Evolutionary conservation across 202 grass and related monocot genomes (phyloP), one percentile per base, ranked within the genome.

Genomic region (Brachypodium distachyon): DNA sequence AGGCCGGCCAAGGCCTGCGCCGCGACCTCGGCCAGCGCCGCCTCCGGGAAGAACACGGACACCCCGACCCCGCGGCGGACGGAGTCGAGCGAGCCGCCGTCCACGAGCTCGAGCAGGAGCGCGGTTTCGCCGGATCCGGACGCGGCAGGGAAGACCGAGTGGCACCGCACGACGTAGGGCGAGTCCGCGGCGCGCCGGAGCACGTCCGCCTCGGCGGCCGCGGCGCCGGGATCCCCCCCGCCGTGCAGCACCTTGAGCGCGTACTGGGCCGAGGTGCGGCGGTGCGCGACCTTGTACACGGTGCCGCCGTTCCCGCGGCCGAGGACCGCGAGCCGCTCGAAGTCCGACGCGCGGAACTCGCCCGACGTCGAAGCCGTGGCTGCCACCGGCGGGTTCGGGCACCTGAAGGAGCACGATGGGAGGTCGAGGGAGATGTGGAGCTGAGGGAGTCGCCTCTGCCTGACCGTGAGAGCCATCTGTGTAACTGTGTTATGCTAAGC

Each of bases 51-150:
- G 28, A n/a, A n/a, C n/a, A n/a, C n/a, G n/a, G n/a, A n/a, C n/a
- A n/a, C n/a, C n/a, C n/a, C n/a, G n/a, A 55, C 79, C 25, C 57
- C 92, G 67, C 61, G 57, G 41, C 75, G 70, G 37, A 92, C 36
- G 25, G 74, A 32, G 33, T 85, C 82, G 17, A 92, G 84, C 47
- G 93, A 96, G 6, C 89, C 93, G 18, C 84, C 82, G 38, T 90
- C 89, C 16, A 83, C 85, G 3, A 92, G 77, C 60, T 96, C 89
- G 17, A 96, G 93, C 60, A 96, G 43, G 23, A 96, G 69, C 14
- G 77, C 85, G 12, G 70, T 51, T 29, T 78, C 82, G 17, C 83
- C 86, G 0, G 61, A 63, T n/a, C n/a, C n/a, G 12, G 51, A 16
- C 9, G 81, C 77, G 0, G 68, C 56, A 7, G 64, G 63, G 52